Percentiles rank a stretch among this genome's conserved stretches.
Conservation (phyloP, 352 stramenopile species). For the Globisporangium rhizosaccharum region DNA sequence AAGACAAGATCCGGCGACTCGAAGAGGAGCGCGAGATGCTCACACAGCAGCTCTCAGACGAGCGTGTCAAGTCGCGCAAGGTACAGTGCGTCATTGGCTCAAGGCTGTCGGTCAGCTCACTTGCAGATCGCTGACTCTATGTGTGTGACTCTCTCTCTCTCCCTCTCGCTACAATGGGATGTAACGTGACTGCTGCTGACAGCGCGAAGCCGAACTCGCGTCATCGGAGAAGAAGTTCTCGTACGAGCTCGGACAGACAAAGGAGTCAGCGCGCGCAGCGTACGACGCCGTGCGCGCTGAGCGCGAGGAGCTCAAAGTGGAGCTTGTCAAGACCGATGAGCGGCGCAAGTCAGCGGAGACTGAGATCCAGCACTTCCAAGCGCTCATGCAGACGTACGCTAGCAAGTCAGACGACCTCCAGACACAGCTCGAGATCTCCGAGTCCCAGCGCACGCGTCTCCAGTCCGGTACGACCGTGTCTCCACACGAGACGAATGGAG, state of each 20-base stretch:
- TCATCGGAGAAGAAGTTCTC: conserved; percentile 58
- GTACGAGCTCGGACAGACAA: conserved; percentile 63
- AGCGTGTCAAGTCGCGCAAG: conserved; percentile 48
- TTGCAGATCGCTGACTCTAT: background rate
- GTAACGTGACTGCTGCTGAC: background rate
- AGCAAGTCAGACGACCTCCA: conserved; percentile 47
- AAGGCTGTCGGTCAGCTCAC: too few species aligned
- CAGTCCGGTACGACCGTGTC: conserved; percentile 22
- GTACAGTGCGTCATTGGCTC: conserved; percentile 10
- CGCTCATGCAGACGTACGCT: conserved; percentile 43
- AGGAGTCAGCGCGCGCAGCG: conserved; percentile 55
- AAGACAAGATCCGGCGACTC: conserved; percentile 70
- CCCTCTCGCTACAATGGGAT: conserved; percentile 2
- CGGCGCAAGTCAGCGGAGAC: conserved; percentile 29
- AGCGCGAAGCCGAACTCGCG: conserved; percentile 43
- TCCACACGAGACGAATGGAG: background rate
- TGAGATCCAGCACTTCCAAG: conserved; percentile 49
- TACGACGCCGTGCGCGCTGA: conserved; percentile 63
- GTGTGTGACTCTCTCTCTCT: background rate
- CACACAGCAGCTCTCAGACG: conserved; percentile 52
- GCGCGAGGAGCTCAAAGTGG: conserved; percentile 48
- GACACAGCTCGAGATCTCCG: conserved; percentile 39
- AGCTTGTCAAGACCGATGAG: conserved; percentile 50
- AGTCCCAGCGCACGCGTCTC: conserved; percentile 29
- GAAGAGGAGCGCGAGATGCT: conserved; percentile 60